Conservation (phyloP, 2,329 filamentous ascomycete species). For the Colletotrichum musae region DNA sequence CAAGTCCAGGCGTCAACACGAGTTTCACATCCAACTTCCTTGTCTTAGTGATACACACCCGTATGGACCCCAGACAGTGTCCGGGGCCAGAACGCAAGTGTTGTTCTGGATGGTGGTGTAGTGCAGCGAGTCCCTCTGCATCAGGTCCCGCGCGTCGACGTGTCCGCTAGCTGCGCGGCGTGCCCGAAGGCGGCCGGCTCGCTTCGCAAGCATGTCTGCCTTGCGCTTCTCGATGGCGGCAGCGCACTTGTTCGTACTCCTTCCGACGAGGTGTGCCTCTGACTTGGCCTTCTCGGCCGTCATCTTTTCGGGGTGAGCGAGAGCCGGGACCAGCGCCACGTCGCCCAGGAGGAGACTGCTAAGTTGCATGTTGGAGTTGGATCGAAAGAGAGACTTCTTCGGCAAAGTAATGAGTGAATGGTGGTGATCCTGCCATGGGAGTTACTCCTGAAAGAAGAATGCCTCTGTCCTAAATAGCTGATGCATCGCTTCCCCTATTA, state of each 20-base stretch:
- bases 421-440: not conserved
- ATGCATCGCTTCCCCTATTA: not conserved
- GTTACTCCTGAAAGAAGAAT: not conserved
- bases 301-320: conserved; percentile 65
- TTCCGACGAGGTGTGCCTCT: conserved; percentile 57
- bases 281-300: conserved; percentile 64
- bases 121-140: conserved; percentile 49
- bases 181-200: conserved; percentile 2
- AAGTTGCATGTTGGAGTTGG: not conserved
- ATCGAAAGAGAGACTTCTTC: not conserved
- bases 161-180: not conserved
- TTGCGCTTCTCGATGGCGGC: conserved; percentile 62
- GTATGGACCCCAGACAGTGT: conserved; percentile 65
- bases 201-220: conserved; percentile 55
- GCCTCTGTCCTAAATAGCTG: not conserved
- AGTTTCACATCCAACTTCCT: not conserved
- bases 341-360: conserved; percentile 1
- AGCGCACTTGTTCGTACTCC: conserved; percentile 58
- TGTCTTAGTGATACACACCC: conserved; percentile 42
- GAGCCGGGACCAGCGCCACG: not conserved
- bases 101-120: conserved; percentile 46
- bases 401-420: not conserved
- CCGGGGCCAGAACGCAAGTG: conserved; percentile 60
- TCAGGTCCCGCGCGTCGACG: conserved; percentile 47
- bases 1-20: not conserved